Base-by-base conservation (phyloP, 805 yeast species). In the Yamadazyma ubonensis region DNA sequence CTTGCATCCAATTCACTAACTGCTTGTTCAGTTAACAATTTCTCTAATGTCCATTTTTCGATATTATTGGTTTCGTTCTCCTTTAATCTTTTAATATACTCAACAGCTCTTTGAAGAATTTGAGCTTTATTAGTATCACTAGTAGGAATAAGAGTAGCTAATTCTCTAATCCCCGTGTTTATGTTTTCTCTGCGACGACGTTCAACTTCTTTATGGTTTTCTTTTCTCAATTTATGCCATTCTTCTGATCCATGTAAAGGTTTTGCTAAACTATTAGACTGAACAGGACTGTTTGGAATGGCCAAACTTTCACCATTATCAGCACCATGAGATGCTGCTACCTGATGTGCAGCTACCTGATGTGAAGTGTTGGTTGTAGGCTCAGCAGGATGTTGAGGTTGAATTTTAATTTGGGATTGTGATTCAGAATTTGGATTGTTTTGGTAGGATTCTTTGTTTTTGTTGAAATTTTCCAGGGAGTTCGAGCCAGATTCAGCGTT, bases 161-260 rank as follows among this genome's bases (percentile, higher is more conserved):
- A 71, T 51, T 81, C 86, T 53, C 79, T 80, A 55, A 90, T 88
- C n/a, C 96, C 96, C 29, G 73, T 68, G 63, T 88, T 90, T 57
- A 90, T 90, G 33, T 81, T 78, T 58, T 89, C 96, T 56, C 97
- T 78, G 63, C 97, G 78, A 52, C 96, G 79, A 57, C 96, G 76
- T 66, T 90, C 97, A 16, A 90, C 97, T 64, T 90, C 96, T 64
- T 89, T 90, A 69, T 93, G 99, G 63, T 88, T 90, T 53, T 86
- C 86, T 54, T 85, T 82, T 54, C 96, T 80, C 58, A 80, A 79
- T 45, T 74, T 75, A 57, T 83, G 88, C 91, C 93, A 86, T 59
- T 85, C 95, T 32, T 82, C 87, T 21, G 83, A 63, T n/a, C 93
- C 93, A 32, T 82, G 83, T 8, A 66, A 57, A 3, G 90, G 87